Evolutionary conservation across 352 stramenopile genomes (phyloP).

Genomic region (Phytophthora palmivora): DNA sequence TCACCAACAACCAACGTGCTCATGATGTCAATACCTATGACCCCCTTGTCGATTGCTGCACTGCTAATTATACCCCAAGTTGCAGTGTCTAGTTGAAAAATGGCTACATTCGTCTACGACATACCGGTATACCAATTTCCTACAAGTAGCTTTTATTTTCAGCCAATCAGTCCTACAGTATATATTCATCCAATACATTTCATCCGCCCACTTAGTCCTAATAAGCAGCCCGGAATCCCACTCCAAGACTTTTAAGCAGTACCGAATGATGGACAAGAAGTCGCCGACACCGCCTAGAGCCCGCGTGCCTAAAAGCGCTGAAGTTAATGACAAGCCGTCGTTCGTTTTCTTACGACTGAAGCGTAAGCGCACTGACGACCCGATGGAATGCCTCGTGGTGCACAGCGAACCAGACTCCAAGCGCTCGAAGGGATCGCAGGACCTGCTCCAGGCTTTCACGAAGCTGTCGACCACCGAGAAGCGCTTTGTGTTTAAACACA

Average conservation of each 20-base stretch:
- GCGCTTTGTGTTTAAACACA: constrained; percentile 84
- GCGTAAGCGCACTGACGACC: constrained; percentile 85
- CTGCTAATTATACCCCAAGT: background rate
- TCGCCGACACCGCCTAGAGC: constrained; percentile 11
- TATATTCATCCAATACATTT: too few relatives aligned
- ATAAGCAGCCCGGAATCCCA: too few relatives aligned
- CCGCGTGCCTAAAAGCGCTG: background rate
- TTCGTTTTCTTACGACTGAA: constrained; percentile 84
- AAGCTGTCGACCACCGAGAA: constrained; percentile 74
- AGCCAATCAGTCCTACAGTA: too few relatives aligned
- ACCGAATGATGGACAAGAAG: constrained; percentile 38
- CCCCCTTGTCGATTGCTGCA: constrained; percentile 8
- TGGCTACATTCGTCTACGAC: too few relatives aligned
- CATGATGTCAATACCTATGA: constrained; percentile 38
- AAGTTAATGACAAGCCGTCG: constrained; percentile 36
- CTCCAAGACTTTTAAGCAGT: too few relatives aligned
- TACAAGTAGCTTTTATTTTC: too few relatives aligned
- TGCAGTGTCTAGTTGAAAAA: too few relatives aligned
- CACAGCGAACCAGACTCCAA: constrained; percentile 50
- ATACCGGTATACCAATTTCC: too few relatives aligned
- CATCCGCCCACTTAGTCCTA: too few relatives aligned
- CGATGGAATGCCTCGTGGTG: constrained; percentile 71
- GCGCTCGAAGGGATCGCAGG: constrained; percentile 27
- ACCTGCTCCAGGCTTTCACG: constrained; percentile 64
- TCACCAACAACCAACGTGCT: constrained; percentile 51